Evolutionary conservation across 306 rosid species (phyloP), one percentile per base, ranked within the genome.

Genomic region (Cucurbita moschata): DNA sequence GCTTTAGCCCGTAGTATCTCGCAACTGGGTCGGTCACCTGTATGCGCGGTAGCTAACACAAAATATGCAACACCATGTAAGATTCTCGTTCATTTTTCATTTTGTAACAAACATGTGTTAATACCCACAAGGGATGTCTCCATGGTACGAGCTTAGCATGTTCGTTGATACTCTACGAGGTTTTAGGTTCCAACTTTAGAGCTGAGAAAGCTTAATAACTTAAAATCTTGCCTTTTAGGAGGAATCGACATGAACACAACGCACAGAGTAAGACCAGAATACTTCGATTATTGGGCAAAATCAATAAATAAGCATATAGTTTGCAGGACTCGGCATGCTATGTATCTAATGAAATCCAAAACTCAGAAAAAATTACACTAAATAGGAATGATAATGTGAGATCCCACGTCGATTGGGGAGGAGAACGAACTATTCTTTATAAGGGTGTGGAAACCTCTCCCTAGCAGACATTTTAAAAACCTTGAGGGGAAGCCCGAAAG

Each of bases 11-110:
- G 9, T 86, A 90, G 76, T 89, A 94, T 82, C 94, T 85, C 16
- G 98, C 87, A 59, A 94, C 72, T 7, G 98, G 98, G 79, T 90
- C 98, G 0, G 88, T 84, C 65, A 87, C 85, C 77, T 87, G 98
- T 52, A 94, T 86, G 73, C 96, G 92, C 8, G 97, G 97, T 56
- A 90, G 88, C 98, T 89, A 87, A 55, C 12, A 26, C 73, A 8
- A 78, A 71, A 23, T 30, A 30, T 64, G 44, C 51, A 61, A 23
- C 53, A 61, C 12, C 40, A 76, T 57, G 53, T 60, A 6, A 67
- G 59, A 30, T 30, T 30, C 35, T 30, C 4, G 0, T 30, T 30
- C 35, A 30, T 30, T 30, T 30, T 30, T 30, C 35, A 30, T 30
- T 30, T 30, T 30, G 35, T 30, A 30, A 30, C 26, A 30, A 30